Evolutionary conservation across 306 rosid species (phyloP), one percentile per base, ranked within the genome.

Genomic region (Begonia masoniana): DNA sequence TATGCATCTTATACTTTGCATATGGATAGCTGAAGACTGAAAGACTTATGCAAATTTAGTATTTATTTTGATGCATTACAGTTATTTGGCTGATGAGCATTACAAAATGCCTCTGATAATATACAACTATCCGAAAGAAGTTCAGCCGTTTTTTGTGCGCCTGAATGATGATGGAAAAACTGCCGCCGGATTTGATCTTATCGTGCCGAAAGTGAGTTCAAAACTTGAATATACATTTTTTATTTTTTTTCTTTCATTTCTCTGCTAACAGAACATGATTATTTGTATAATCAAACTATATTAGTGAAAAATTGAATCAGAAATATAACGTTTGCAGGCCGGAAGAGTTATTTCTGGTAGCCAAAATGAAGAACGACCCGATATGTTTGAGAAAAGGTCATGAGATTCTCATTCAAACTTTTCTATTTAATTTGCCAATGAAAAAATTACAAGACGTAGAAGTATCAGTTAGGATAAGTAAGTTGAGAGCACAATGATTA

Each of bases 291-390:
- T 6, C 36, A 26, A 26, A 26, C 36, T 26, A 26, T 26, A 26
- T 6, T 26, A 26, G 36, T 26, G 5, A 26, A 26, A 26, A 26
- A 26, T 2, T 26, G 36, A 24, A 1, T 45, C 36, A 60, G 61
- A 48, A 15, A 13, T 17, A 59, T 31, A 61, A 60, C 36, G 24
- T 68, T 56, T 66, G 64, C 75, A 91, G 97, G 78, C 72, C 3
- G 96, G 99, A 68, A 70, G 73, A 15, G 63, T 92, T 35, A 72
- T 83, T 68, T 86, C 99, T 9, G 99, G 99, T 47, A 81, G 96
- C 78, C 96, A 92, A 70, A 86, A 75, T 56, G 99, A 92, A 83
- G 96, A 92, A 65, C 94, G 88, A 51, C 47, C 74, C 55, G 36
- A 26, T 26, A 26, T 4, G 3, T 26, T 26, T 1, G 3, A 26